phyloP scores from a whole-genome alignment of 225 moss, liverwort and hornwort genomes.

The Thuidium tamariscinum region DNA sequence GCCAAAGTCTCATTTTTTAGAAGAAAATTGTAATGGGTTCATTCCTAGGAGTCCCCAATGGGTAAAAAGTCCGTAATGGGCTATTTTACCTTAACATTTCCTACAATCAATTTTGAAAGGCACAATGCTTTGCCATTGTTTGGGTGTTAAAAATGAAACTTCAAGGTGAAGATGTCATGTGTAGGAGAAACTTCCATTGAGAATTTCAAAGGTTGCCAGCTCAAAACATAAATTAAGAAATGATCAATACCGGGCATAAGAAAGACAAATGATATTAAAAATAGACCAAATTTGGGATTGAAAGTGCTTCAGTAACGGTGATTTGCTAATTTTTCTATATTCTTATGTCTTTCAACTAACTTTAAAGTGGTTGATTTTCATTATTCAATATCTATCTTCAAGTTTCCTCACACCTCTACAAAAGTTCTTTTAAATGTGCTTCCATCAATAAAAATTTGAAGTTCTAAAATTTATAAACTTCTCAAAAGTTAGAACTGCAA shows the following conservation, averaged over 20 bases:
- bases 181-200: neutral
- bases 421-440: neutral
- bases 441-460: neutral
- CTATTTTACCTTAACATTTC: too few species aligned
- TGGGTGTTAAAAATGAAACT: neutral
- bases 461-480: neutral
- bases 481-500: neutral
- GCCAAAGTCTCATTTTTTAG: too few species aligned
- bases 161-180: neutral
- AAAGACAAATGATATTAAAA: neutral
- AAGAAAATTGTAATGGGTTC: too few species aligned
- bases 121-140: neutral
- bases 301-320: accelerated
- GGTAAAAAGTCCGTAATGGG: too few species aligned
- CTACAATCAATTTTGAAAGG: too few species aligned
- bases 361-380: neutral
- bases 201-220: neutral
- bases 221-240: accelerated
- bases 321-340: too few species aligned
- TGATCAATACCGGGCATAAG: neutral
- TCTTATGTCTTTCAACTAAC: too few species aligned
- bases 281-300: neutral
- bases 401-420: too few species aligned
- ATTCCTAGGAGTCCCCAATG: too few species aligned
- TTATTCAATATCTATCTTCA: neutral